Base-by-base conservation (phyloP, 306 rosid genomes). In the Trifolium dubium region DNA sequence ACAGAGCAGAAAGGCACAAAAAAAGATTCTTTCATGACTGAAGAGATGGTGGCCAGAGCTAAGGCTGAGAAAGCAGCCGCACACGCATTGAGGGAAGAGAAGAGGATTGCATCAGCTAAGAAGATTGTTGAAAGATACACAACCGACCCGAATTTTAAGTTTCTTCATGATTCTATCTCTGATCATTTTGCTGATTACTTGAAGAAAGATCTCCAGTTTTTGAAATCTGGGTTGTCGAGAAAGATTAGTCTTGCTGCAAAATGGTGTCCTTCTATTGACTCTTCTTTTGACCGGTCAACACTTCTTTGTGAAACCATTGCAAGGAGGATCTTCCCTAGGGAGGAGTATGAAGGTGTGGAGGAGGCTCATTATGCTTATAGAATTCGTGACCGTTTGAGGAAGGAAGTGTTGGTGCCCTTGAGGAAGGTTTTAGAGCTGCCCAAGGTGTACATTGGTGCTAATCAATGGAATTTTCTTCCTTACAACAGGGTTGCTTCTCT, bases 211-310 rank as follows among this genome's bases (percentile, higher is more conserved):
- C 28, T 85, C 0, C 84, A 81, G 62, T 69, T 50, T 69, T 37
- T 92, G 50, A 84, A 64, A 5, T 43, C 79, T 0, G 78, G 85
- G 18, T 55, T 70, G 11, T 2, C 14, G 2, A 54, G 13, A 2
- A 80, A 81, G 59, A 77, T 88, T 32, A 88, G 86, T 64, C 85
- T 91, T 8, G 89, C 97, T 8, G 89, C 92, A 0, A 88, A 88
- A 14, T 88, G 93, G 97, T 91, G 93, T 7, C 97, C 97, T 28
- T 88, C 92, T 1, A 60, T 91, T 9, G 97, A 88, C 14, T 88
- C 89, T 0, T 91, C 92, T 0, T 91, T 84, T 17, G 93, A 91
- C 6, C 84, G 81, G 0, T 82, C 86, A 3, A 85, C 88, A 0
- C 49, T 91, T 76, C 64, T 91, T 2, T 91, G 97, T 8, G 97